Percentiles rank a stretch among this genome's conserved stretches.
These are phyloP conservation scores for Fraxinus cuspidata DNA, from an alignment of 257 asterid species.

Conservation along the genomic window DNA sequence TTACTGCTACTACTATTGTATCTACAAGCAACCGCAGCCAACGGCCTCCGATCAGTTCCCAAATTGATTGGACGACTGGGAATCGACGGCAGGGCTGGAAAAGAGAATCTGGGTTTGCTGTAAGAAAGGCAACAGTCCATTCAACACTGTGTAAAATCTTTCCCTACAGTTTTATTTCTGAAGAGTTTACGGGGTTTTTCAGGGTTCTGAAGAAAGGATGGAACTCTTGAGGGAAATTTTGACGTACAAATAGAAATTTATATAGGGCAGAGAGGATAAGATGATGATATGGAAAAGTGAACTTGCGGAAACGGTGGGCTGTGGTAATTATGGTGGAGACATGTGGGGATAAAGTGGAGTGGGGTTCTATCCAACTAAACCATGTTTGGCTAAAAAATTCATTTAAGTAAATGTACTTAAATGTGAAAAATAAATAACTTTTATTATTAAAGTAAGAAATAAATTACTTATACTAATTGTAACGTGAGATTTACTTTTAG, in stretches of 20 bases:
- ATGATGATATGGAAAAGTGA: neutral
- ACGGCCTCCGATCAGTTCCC: slow-evolving; percentile 26
- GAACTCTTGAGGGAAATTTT: neutral
- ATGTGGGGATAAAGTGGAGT: neutral
- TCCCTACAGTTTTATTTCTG: neutral
- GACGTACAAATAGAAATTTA: neutral
- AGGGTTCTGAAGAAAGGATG: neutral
- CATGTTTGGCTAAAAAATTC: neutral
- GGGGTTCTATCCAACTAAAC: neutral
- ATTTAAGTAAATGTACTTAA: too few species aligned
- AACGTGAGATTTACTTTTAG: too few species aligned
- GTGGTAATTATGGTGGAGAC: slow-evolving; percentile 15
- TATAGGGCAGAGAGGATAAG: neutral
- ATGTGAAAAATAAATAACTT: too few species aligned
- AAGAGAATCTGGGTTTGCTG: slow-evolving; percentile 28
- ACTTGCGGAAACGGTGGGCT: slow-evolving; percentile 12
- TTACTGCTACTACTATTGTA: slow-evolving; percentile 24
- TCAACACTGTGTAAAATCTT: slow-evolving; percentile 32
- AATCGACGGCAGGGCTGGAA: slow-evolving; percentile 32
- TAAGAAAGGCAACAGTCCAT: slow-evolving; percentile 66
- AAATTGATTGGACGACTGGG: slow-evolving; percentile 26
- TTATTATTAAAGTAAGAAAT: too few species aligned
- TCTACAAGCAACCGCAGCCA: slow-evolving; percentile 32
- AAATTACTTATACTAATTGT: too few species aligned
- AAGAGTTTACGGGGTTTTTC: neutral